A percentile compares a stretch with the other conserved stretches of the same genome.
Conservation (phyloP, 169 alveolate species). For the Cryptosporidium ryanae region DNA sequence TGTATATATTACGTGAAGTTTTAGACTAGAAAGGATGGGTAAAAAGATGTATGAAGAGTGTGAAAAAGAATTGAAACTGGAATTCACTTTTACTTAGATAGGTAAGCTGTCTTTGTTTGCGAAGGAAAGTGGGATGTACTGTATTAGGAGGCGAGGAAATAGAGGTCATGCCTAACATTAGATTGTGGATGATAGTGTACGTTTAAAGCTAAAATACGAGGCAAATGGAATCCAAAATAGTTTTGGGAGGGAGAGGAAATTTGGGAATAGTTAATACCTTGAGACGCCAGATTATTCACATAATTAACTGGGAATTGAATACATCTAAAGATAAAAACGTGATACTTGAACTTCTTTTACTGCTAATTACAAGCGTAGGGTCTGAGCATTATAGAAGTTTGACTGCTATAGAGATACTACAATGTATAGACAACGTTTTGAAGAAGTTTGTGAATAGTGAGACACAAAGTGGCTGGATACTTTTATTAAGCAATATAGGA, state of each 20-base stretch:
- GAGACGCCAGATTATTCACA: slow-evolving; percentile 44
- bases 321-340: slow-evolving; percentile 15
- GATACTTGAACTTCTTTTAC: background rate
- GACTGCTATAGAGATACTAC: slow-evolving; percentile 55
- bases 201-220: no score
- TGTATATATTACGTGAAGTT: background rate
- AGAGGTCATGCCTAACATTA: no score
- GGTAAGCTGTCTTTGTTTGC: no score
- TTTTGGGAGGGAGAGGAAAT: slow-evolving; percentile 64
- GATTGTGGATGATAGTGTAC: no score
- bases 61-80: no score
- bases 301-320: slow-evolving; percentile 55
- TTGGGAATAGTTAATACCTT: slow-evolving; percentile 52
- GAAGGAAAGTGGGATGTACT: no score
- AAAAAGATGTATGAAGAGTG: no score
- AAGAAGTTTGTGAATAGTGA: background rate
- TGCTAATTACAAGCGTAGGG: slow-evolving; percentile 48
- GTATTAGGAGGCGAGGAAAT: no score
- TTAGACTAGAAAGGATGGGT: slow-evolving; percentile 5
- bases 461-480: slow-evolving; percentile 34
- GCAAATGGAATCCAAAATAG: background rate
- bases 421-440: slow-evolving; percentile 59
- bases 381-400: slow-evolving; percentile 66
- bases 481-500: slow-evolving; percentile 52
- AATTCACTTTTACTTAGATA: no score